Evolutionary conservation across 257 asterid genomes (phyloP).

Genomic region (Fraxinus quadrangulata): DNA sequence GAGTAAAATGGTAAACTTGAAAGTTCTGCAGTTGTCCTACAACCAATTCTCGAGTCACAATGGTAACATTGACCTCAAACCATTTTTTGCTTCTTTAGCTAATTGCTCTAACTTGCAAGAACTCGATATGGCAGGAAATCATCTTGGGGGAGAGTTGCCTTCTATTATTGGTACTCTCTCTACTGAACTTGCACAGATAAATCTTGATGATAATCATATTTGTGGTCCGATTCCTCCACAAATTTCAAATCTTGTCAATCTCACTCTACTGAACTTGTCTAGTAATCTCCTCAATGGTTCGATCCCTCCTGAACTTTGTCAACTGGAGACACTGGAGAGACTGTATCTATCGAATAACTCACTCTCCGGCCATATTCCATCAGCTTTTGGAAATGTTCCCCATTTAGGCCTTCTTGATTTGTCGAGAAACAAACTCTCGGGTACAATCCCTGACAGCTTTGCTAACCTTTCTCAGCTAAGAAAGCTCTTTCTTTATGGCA

Average conservation of each 20-base stretch:
- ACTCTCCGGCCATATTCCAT: slow-evolving; percentile 67
- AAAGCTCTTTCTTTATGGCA: slow-evolving; percentile 53
- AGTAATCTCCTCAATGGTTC: slow-evolving; percentile 70
- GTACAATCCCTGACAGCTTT: slow-evolving; percentile 63
- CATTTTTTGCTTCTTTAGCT: slow-evolving; percentile 59
- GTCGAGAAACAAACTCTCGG: slow-evolving; percentile 68
- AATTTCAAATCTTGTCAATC: slow-evolving; percentile 56
- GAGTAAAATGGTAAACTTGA: slow-evolving; percentile 47
- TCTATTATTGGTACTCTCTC: slow-evolving; percentile 68
- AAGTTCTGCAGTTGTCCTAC: slow-evolving; percentile 64
- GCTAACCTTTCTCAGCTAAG: slow-evolving; percentile 66
- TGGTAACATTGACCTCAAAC: slow-evolving; percentile 53
- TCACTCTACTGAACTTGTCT: slow-evolving; percentile 71
- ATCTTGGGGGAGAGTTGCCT: slow-evolving; percentile 72
- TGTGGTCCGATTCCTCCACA: slow-evolving; percentile 65
- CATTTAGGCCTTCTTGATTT: slow-evolving; percentile 82
- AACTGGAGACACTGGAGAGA: slow-evolving; percentile 59
- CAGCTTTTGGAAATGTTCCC: slow-evolving; percentile 52
- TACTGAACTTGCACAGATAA: slow-evolving; percentile 49
- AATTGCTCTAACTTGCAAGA: slow-evolving; percentile 65
- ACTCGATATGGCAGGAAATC: slow-evolving; percentile 68
- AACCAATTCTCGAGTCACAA: slow-evolving; percentile 61
- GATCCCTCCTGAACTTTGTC: slow-evolving; percentile 59
- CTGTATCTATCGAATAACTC: slow-evolving; percentile 60
- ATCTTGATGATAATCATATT: slow-evolving; percentile 61